Base-by-base conservation (phyloP, 83 land plant genomes). In the Picea abies region DNA sequence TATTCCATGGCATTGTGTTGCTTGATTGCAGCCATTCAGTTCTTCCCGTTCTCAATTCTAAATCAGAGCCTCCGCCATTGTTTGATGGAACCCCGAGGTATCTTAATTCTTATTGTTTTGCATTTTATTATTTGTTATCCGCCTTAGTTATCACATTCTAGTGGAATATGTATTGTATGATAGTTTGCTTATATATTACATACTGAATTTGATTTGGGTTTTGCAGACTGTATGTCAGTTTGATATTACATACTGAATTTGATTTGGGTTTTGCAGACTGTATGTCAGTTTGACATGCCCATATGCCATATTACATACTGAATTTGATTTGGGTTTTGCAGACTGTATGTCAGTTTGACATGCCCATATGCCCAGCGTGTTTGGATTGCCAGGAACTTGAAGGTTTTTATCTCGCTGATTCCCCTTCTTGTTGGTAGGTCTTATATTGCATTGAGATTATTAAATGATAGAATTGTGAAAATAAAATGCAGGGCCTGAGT, bases 41-140 rank as follows among this genome's bases (percentile, higher is more conserved):
- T 14, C 87, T 87, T 15, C 92, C 90, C 19, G 26, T 81, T 25
- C 86, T 94, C 76, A 89, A 89, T 85, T 87, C 98, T 29, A 86
- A 88, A 15, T 90, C 97, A 19, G 80, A 83, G 5, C 90, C 85
- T 29, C 98, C 97, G 17, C 81, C 93, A 32, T 87, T 96, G 20
- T 96, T 96, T 79, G 97, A 96, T 87, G 97, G 98, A 37, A 96
- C 95, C 7, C 89, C 95, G 9, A 91, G 97, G 95, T 65, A n/a
- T 72, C 47, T 44, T 20, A n/a, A 20, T 41, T 49, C 56, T 10
- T 9, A 49, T 49, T 10, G 23, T 20, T 65, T 9, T 65, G 68
- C 68, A 65, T 16, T 65, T n/a, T 23, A 23, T 20, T 65, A 5
- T 16, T 63, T 5, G 6, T 41, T 2, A 61, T 14, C 17, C 35